A percentile compares a stretch with the other conserved stretches of the same genome.
These are phyloP conservation scores for Paraglomus occultum DNA, from an alignment of 192 early-diverging fungal genomes.

Conservation along the genomic window DNA sequence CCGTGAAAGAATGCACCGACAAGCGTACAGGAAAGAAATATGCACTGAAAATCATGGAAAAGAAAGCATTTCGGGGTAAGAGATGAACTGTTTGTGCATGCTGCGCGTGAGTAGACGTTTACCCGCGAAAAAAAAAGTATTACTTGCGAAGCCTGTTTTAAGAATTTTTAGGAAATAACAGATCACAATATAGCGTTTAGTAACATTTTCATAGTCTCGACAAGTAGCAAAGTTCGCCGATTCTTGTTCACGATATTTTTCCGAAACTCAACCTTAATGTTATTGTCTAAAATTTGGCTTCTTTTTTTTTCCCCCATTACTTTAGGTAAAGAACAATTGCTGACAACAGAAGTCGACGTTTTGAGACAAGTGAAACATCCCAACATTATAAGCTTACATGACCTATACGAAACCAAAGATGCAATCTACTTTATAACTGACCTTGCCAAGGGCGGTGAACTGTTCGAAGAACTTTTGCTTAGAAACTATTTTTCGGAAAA, in stretches of 20 bases:
- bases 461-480: constrained; percentile 71
- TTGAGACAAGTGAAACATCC: constrained; percentile 77
- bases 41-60: constrained; percentile 74
- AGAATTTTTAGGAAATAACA: no score
- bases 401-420: constrained; percentile 64
- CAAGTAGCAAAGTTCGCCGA: background rate
- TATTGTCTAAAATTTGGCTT: background rate
- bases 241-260: background rate
- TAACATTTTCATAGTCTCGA: background rate
- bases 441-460: constrained; percentile 74
- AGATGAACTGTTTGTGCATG: background rate
- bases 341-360: constrained; percentile 67
- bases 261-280: background rate
- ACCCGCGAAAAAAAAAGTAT: background rate
- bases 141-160: no score
- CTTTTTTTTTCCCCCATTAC: constrained; percentile 20
- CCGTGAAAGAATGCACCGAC: constrained; percentile 59
- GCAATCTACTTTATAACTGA: constrained; percentile 68
- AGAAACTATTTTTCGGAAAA: constrained; percentile 70
- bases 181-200: no score
- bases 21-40: constrained; percentile 49
- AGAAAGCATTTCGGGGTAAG: constrained; percentile 46
- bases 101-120: background rate
- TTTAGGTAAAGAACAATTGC: constrained; percentile 50
- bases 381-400: constrained; percentile 75